Conservation (phyloP, 2,329 filamentous ascomycete species). For the Didymella glomerata region DNA sequence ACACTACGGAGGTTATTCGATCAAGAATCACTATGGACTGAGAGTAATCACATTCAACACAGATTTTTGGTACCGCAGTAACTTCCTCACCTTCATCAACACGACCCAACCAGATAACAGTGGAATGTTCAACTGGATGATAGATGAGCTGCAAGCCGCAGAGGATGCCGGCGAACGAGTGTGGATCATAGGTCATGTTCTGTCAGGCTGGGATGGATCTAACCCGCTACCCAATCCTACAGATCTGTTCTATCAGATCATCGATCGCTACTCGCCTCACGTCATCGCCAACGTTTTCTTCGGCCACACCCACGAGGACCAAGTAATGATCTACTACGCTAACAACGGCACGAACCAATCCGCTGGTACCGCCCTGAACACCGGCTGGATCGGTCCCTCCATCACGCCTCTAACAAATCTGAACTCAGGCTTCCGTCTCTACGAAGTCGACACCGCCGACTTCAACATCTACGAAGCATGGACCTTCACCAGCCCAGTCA, state of each 20-base stretch:
- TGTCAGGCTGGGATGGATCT: constrained; percentile 12
- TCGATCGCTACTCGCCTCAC: constrained; percentile 14
- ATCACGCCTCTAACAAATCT: constrained; percentile 9
- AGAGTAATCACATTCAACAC: constrained; percentile 13
- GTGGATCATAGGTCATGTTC: constrained; percentile 10
- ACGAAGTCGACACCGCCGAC: constrained; percentile 14
- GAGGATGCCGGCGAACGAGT: constrained; percentile 12
- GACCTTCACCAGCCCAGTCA: constrained; percentile 6
- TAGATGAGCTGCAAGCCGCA: constrained; percentile 9
- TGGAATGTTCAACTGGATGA: constrained; percentile 13
- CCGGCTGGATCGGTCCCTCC: constrained; percentile 9
- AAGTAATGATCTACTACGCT: constrained; percentile 12
- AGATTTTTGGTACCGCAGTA: constrained; percentile 16
- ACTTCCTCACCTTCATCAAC: constrained; percentile 17
- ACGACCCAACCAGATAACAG: constrained; percentile 13
- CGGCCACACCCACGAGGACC: constrained; percentile 14
- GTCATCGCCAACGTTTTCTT: constrained; percentile 11
- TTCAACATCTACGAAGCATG: constrained; percentile 16
- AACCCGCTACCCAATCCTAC: constrained; percentile 11
- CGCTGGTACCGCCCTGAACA: constrained; percentile 1
- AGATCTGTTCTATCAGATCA: constrained; percentile 13
- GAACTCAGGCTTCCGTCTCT: constrained; percentile 11
- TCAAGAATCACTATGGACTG: constrained; percentile 10
- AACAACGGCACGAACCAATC: constrained; percentile 12
- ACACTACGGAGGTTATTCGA: constrained; percentile 11